These are phyloP conservation scores for Fraxinus angustifolia DNA, from an alignment of 305 asterid species.

Conservation along the genomic window DNA sequence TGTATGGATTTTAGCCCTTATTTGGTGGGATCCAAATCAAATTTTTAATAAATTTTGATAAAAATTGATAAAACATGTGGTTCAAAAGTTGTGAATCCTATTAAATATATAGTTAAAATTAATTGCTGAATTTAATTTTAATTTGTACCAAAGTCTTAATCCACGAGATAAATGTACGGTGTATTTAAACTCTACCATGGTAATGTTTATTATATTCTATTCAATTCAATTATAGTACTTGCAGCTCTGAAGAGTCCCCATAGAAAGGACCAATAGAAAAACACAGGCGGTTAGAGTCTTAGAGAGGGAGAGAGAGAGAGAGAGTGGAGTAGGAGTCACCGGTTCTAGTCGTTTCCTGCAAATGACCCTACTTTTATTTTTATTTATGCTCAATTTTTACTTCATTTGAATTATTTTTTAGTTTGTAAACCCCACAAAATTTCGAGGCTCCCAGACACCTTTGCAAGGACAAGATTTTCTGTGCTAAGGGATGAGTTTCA, in stretches of 20 bases:
- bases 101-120: too few species aligned
- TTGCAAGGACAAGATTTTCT: conserved; percentile 52
- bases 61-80: too few species aligned
- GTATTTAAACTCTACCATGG: too few species aligned
- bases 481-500: conserved; percentile 26
- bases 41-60: too few species aligned
- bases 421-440: conserved; percentile 46
- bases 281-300: conserved; percentile 66
- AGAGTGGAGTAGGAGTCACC: conserved; percentile 57
- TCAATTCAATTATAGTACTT: conserved; percentile 22
- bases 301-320: conserved; percentile 45
- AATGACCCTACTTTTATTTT: conserved; percentile 38
- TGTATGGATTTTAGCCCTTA: too few species aligned
- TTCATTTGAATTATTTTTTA: not conserved
- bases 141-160: too few species aligned
- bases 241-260: conserved; percentile 26
- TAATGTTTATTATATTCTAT: not conserved
- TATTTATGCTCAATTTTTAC: not conserved
- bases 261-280: conserved; percentile 47
- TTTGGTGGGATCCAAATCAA: too few species aligned
- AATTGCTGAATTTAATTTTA: too few species aligned
- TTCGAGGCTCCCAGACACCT: conserved; percentile 31
- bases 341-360: conserved; percentile 51
- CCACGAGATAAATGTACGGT: too few species aligned
- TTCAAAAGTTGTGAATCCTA: too few species aligned